These are phyloP conservation scores for Elaeagnus macrophylla DNA, from an alignment of 306 rosid genomes.

Conservation along the genomic window DNA sequence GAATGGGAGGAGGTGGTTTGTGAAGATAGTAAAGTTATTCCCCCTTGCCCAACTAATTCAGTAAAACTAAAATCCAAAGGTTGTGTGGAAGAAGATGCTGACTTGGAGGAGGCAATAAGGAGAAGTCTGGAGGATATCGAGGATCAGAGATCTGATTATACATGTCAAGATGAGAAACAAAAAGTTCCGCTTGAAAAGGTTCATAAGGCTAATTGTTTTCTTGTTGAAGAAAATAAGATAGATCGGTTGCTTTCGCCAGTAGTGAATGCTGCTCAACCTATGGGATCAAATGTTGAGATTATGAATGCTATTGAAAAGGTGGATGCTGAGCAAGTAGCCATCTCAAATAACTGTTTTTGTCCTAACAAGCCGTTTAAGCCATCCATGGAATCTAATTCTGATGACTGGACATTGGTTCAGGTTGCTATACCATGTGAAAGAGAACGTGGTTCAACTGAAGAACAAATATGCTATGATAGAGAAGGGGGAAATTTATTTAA, in stretches of 20 bases:
- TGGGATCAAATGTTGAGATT: conserved; percentile 23
- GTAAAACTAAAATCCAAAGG: conserved; percentile 49
- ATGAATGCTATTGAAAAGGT: conserved; percentile 23
- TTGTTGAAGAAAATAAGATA: conserved; percentile 14
- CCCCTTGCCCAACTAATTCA: conserved; percentile 19
- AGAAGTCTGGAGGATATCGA: conserved; percentile 61
- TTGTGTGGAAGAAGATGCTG: conserved; percentile 62
- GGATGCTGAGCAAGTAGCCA: conserved; percentile 21
- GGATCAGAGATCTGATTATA: conserved; percentile 17
- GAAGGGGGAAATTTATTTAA: conserved; percentile 17
- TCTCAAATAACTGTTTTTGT: conserved; percentile 21
- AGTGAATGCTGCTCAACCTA: conserved; percentile 23
- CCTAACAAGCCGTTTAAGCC: conserved; percentile 24
- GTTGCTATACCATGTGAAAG: conserved; percentile 15
- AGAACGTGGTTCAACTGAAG: conserved; percentile 22
- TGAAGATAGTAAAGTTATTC: conserved; percentile 32
- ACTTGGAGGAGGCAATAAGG: conserved; percentile 77
- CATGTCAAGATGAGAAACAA: conserved; percentile 22
- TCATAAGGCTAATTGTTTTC: conserved; percentile 16
- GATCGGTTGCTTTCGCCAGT: conserved; percentile 17
- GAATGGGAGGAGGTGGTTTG: conserved; percentile 82
- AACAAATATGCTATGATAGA: conserved; percentile 27
- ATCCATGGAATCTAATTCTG: conserved; percentile 18
- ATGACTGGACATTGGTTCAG: not conserved
- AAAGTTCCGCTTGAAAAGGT: conserved; percentile 18